Conservation (phyloP, 2,329 filamentous ascomycete species). For the Cylindrodendrum hubeiense region DNA sequence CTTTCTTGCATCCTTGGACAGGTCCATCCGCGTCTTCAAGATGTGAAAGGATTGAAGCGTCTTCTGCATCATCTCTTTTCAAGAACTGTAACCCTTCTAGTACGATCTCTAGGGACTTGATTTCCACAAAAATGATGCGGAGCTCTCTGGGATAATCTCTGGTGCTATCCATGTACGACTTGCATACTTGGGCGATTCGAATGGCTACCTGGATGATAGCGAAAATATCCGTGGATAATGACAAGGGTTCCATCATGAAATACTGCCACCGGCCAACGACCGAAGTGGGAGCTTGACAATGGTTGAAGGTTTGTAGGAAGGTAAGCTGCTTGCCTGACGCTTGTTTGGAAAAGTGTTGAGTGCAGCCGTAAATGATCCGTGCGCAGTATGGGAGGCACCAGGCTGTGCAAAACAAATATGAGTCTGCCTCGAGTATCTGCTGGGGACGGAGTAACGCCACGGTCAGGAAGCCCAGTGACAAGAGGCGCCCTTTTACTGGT, state of each 20-base stretch:
- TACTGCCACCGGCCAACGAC: too few relatives aligned
- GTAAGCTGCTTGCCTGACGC: too few relatives aligned
- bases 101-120: neutral
- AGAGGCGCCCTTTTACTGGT: too few relatives aligned
- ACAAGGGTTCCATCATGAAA: neutral
- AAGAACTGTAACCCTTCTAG: neutral
- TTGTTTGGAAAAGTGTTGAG: too few relatives aligned
- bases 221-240: neutral
- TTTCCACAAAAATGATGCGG: slow-evolving; percentile 2
- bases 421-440: too few relatives aligned
- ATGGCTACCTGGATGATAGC: neutral
- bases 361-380: too few relatives aligned
- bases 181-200: neutral
- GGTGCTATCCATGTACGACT: slow-evolving; percentile 7
- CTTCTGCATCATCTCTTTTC: neutral
- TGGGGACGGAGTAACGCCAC: too few relatives aligned
- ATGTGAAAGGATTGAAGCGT: neutral
- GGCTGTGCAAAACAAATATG: too few relatives aligned
- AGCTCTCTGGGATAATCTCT: slow-evolving; percentile 8
- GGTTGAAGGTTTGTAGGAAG: neutral
- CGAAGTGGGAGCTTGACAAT: neutral
- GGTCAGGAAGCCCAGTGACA: too few relatives aligned
- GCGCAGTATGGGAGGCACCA: too few relatives aligned
- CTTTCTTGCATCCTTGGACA: neutral
- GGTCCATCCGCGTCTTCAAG: slow-evolving; percentile 3